These are phyloP conservation scores for Eucalyptus rudis DNA, from an alignment of 345 rosid species.

Conservation along the genomic window DNA sequence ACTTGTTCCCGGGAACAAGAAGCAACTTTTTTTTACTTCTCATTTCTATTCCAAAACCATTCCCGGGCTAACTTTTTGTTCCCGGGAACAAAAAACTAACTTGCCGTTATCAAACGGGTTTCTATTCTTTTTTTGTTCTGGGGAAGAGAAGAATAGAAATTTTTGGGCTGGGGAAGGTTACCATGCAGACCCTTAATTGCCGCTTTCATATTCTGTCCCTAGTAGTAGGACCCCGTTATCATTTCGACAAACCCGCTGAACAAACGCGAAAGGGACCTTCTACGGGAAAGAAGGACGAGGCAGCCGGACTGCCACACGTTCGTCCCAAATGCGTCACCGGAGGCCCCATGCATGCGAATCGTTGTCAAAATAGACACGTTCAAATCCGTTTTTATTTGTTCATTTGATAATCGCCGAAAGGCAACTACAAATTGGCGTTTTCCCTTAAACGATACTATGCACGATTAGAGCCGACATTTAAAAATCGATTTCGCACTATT, in stretches of 20 bases:
- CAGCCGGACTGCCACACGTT: neutral
- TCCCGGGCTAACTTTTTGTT: too few species aligned
- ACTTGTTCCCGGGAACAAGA: too few species aligned
- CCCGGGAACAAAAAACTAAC: too few species aligned
- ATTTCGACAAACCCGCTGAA: neutral
- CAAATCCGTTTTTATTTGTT: neutral
- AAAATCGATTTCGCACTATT: neutral
- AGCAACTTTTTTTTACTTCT: too few species aligned
- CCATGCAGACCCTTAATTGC: too few species aligned
- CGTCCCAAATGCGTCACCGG: neutral
- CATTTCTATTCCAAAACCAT: too few species aligned
- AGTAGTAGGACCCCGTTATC: neutral
- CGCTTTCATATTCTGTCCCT: neutral
- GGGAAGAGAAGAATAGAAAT: too few species aligned
- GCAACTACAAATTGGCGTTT: neutral
- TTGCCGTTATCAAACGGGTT: too few species aligned
- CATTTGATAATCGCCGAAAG: neutral
- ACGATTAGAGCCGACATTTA: neutral
- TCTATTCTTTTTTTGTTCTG: too few species aligned
- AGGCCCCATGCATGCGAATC: neutral
- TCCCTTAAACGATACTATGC: neutral
- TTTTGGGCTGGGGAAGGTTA: too few species aligned
- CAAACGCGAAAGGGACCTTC: neutral
- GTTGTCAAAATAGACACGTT: neutral
- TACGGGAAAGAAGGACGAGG: neutral